phyloP scores from a whole-genome alignment of 2,329 filamentous ascomycete species.

The Diaporthe sp. region DNA sequence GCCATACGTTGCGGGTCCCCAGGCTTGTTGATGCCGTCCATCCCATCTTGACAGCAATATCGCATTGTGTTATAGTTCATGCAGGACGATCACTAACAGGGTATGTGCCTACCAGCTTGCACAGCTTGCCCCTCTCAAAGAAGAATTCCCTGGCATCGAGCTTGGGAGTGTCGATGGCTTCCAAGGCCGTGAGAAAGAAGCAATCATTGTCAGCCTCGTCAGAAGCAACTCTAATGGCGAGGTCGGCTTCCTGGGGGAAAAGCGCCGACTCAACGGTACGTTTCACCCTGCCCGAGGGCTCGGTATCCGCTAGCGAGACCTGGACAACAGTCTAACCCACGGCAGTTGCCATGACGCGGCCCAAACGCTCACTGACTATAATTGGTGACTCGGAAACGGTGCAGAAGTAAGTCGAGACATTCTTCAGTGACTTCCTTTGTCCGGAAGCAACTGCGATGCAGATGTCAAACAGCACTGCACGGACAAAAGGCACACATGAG shows the following conservation, averaged over 20 bases:
- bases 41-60: conserved; percentile 25
- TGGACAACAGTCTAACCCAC: conserved; percentile 47
- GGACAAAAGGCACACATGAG: conserved; percentile 23
- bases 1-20: conserved; percentile 31
- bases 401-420: conserved; percentile 74
- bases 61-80: conserved; percentile 32
- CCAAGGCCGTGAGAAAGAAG: conserved; percentile 95
- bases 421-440: conserved; percentile 32
- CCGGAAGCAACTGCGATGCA: conserved; percentile 10
- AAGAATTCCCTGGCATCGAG: conserved; percentile 86
- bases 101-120: conserved; percentile 69
- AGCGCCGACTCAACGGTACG: conserved; percentile 89
- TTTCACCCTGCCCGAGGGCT: conserved; percentile 24
- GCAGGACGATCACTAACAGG: conserved; percentile 43
- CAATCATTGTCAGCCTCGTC: conserved; percentile 92
- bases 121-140: conserved; percentile 83
- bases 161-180: conserved; percentile 98
- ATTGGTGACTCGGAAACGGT: conserved; percentile 97
- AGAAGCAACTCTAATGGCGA: conserved; percentile 89
- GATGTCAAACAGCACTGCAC: conserved; percentile 23
- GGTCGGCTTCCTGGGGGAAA: conserved; percentile 94
- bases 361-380: conserved; percentile 89
- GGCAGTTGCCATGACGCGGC: conserved; percentile 94
- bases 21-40: conserved; percentile 31
- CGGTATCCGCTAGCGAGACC: background rate